Percentiles rank a stretch among this genome's conserved stretches.
phyloP scores from a whole-genome alignment of 768 basidiomycete species.

The Termitomyces sp. region DNA sequence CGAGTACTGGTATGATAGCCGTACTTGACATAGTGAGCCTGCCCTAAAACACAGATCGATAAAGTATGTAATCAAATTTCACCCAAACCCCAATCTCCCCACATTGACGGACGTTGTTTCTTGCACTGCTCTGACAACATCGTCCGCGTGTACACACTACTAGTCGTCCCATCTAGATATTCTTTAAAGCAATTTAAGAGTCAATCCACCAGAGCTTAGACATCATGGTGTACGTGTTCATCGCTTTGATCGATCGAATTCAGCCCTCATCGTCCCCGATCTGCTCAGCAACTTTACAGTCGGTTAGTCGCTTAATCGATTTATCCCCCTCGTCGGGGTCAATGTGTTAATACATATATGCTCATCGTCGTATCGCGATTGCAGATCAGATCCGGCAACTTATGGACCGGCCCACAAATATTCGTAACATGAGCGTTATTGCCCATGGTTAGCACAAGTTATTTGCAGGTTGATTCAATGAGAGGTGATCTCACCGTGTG shows the following conservation, averaged over 20 bases:
- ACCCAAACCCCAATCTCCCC: constrained; percentile 28
- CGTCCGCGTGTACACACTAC: constrained; percentile 23
- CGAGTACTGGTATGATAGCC: neutral
- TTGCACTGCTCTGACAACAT: constrained; percentile 13
- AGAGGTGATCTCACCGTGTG: constrained; percentile 6
- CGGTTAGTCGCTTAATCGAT: constrained; percentile 43
- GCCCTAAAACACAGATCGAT: constrained; percentile 36
- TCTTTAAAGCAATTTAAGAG: constrained; percentile 17
- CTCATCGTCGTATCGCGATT: constrained; percentile 4
- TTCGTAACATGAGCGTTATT: constrained; percentile 93
- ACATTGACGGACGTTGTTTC: constrained; percentile 29
- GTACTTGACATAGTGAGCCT: constrained; percentile 16
- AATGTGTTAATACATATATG: neutral
- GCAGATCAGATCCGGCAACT: constrained; percentile 82
- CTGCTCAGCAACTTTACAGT: constrained; percentile 77
- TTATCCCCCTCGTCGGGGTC: constrained; percentile 1
- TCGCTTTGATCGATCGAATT: constrained; percentile 7
- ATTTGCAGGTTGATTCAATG: neutral
- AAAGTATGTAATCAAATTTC: constrained; percentile 25
- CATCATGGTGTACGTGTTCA: constrained; percentile 75
- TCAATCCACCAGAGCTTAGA: constrained; percentile 34
- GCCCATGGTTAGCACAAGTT: constrained; percentile 66
- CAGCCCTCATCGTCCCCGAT: constrained; percentile 25
- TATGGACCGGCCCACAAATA: constrained; percentile 89
- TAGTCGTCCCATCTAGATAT: constrained; percentile 16